Percentiles rank a stretch among this genome's conserved stretches.
phyloP scores from a whole-genome alignment of 495 filamentous ascomycete genomes.

The Penicillium desertorum region DNA sequence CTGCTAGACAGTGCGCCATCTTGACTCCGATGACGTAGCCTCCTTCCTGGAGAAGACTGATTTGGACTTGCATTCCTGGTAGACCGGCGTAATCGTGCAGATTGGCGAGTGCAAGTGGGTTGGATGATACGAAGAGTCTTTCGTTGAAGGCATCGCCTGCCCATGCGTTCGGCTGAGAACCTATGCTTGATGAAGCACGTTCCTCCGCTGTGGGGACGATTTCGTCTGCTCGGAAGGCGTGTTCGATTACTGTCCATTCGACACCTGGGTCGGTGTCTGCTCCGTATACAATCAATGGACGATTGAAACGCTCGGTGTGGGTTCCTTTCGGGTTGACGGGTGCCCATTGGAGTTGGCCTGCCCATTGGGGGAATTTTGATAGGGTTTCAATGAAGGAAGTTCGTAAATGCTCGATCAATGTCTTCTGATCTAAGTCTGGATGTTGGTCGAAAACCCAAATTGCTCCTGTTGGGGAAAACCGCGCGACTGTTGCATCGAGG shows the following conservation, averaged over 20 bases:
- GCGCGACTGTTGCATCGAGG: constrained; percentile 31
- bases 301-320: constrained; percentile 38
- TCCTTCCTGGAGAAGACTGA: constrained; percentile 42
- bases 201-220: constrained; percentile 7
- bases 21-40: constrained; percentile 44
- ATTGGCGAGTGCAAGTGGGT: constrained; percentile 3
- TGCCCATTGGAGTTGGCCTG: constrained; percentile 26
- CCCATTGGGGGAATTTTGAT: constrained; percentile 35
- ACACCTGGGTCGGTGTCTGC: constrained; percentile 5
- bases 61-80: constrained; percentile 38
- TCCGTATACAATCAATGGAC: constrained; percentile 21
- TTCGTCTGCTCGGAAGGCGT: not conserved
- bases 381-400: constrained; percentile 27
- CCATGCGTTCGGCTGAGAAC: constrained; percentile 14
- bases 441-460: constrained; percentile 27
- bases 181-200: constrained; percentile 4
- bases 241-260: constrained; percentile 8
- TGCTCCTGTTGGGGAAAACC: constrained; percentile 23
- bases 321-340: not conserved
- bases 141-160: constrained; percentile 15
- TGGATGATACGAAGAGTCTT: not conserved
- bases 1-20: constrained; percentile 48
- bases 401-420: constrained; percentile 23
- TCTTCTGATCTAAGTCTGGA: not conserved
- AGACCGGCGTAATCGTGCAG: constrained; percentile 8